A percentile compares a stretch with the other conserved stretches of the same genome.
Conservation (phyloP, 805 yeast species). For the Candida koratica region DNA sequence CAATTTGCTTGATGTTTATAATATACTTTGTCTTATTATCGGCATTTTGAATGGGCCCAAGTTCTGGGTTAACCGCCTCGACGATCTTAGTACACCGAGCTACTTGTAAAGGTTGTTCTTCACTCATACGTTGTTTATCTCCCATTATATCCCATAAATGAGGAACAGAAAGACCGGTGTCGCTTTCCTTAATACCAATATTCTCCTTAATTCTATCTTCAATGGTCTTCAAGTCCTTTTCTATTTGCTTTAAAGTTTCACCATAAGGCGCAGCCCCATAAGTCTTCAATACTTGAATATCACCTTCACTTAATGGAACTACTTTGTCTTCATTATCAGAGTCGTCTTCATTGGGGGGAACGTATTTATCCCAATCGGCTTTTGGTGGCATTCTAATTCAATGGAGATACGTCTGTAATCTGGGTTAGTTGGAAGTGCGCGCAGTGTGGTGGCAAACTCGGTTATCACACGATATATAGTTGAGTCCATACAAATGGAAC, state of each 20-base stretch:
- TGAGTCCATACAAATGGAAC: too few relatives aligned
- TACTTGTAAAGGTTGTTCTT: conserved; percentile 95
- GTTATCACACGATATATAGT: neutral
- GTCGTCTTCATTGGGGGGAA: conserved; percentile 74
- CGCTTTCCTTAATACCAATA: conserved; percentile 90
- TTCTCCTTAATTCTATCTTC: conserved; percentile 90
- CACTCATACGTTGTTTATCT: conserved; percentile 87
- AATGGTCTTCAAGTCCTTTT: conserved; percentile 78
- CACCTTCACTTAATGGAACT: conserved; percentile 89
- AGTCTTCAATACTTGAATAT: conserved; percentile 93
- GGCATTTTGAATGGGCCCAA: conserved; percentile 46
- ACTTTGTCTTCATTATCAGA: conserved; percentile 66
- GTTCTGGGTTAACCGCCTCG: conserved; percentile 45
- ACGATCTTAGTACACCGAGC: conserved; percentile 98
- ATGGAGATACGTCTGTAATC: conserved; percentile 4
- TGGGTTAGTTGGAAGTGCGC: conserved; percentile 1
- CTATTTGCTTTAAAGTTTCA: conserved; percentile 70
- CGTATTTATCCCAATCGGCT: conserved; percentile 97
- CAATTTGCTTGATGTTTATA: conserved; percentile 95
- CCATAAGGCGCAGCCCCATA: conserved; percentile 98
- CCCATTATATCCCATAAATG: conserved; percentile 97
- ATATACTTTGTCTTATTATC: conserved; percentile 90
- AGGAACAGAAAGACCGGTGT: conserved; percentile 96
- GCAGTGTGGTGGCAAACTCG: conserved; percentile 7
- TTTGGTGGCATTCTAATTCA: conserved; percentile 47